Evolutionary conservation across 2,329 filamentous ascomycete genomes (phyloP).

Genomic region (Verticillium longisporum): DNA sequence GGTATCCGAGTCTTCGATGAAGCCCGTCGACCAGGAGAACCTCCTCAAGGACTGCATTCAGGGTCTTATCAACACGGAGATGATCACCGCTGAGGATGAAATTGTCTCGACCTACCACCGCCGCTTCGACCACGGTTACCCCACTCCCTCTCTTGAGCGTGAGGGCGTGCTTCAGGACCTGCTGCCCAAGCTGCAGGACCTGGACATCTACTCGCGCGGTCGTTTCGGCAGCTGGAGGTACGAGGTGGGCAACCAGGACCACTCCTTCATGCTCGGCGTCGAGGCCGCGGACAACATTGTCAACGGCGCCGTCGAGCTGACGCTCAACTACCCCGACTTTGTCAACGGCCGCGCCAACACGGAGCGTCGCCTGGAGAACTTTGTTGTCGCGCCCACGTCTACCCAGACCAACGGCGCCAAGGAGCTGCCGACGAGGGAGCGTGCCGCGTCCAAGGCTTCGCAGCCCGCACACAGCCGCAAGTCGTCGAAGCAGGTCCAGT

Average conservation of each 20-base stretch:
- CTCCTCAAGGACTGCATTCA: conserved; percentile 87
- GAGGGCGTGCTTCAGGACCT: conserved; percentile 91
- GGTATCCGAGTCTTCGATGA: conserved; percentile 91
- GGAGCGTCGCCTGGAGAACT: conserved; percentile 53
- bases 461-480: conserved; percentile 22
- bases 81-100: conserved; percentile 86
- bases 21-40: conserved; percentile 82
- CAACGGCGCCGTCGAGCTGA: conserved; percentile 83
- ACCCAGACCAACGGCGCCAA: conserved; percentile 22
- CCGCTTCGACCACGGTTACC: conserved; percentile 96
- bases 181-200: conserved; percentile 82
- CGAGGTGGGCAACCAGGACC: conserved; percentile 92
- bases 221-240: conserved; percentile 98
- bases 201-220: conserved; percentile 91
- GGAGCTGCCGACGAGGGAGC: conserved; percentile 29
- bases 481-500: conserved; percentile 23
- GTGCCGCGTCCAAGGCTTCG: conserved; percentile 23
- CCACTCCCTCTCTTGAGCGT: conserved; percentile 88
- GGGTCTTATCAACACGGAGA: conserved; percentile 94
- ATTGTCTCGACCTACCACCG: conserved; percentile 98
- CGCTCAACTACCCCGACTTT: conserved; percentile 94
- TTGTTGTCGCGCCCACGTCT: conserved; percentile 27
- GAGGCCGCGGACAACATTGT: conserved; percentile 88
- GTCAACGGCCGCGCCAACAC: conserved; percentile 72
- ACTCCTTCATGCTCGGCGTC: conserved; percentile 95